Conservation (phyloP, 1,139 yeast species). For the Scheffersomyces illinoinensis region DNA sequence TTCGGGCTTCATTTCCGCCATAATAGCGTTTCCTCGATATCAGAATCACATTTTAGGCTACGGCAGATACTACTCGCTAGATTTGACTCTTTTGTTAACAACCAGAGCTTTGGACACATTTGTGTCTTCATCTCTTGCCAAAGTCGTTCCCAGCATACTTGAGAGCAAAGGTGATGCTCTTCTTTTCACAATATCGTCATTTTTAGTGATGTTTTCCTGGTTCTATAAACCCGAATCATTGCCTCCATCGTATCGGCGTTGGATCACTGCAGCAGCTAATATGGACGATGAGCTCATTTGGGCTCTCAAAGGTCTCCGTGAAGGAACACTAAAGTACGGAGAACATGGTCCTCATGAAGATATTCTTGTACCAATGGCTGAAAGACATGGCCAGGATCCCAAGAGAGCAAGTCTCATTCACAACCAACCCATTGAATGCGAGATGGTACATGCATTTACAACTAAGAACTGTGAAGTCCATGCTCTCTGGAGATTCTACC, state of each 20-base stretch:
- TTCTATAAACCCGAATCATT: constrained; percentile 30
- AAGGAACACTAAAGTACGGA: constrained; percentile 29
- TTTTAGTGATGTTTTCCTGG: constrained; percentile 39
- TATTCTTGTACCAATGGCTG: constrained; percentile 25
- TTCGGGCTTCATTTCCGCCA: constrained; percentile 30
- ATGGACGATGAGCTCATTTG: constrained; percentile 35
- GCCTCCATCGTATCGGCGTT: constrained; percentile 38
- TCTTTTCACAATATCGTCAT: constrained; percentile 29
- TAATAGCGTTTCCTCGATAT: constrained; percentile 27
- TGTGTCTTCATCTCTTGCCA: constrained; percentile 24
- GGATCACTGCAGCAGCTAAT: constrained; percentile 45
- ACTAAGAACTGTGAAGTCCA: constrained; percentile 38
- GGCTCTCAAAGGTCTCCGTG: constrained; percentile 22
- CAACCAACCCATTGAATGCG: constrained; percentile 30
- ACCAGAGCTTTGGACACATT: constrained; percentile 40
- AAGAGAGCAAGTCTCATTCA: constrained; percentile 19
- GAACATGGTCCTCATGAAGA: constrained; percentile 19
- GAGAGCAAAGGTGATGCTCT: constrained; percentile 27
- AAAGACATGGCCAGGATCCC: constrained; percentile 27
- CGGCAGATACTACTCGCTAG: constrained; percentile 33
- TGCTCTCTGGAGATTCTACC: constrained; percentile 37
- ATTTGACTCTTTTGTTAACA: constrained; percentile 34
- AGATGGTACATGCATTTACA: constrained; percentile 34
- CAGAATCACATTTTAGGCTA: constrained; percentile 32
- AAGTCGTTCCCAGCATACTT: constrained; percentile 15